Evolutionary conservation across 495 filamentous ascomycete genomes (phyloP).

Genomic region (Podospora didyma): DNA sequence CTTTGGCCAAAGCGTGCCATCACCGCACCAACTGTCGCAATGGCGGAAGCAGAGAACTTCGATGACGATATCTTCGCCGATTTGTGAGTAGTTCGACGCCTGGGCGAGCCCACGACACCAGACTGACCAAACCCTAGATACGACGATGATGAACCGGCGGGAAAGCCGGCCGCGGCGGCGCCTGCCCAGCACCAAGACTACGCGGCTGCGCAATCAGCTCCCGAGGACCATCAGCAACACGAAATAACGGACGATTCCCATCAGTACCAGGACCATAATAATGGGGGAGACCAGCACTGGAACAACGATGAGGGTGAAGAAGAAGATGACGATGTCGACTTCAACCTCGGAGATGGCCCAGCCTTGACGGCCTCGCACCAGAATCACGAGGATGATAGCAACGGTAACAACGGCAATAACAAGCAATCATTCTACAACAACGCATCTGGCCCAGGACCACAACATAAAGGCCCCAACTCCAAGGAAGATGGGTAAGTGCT

Average conservation of each 20-base stretch:
- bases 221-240: constrained; percentile 45
- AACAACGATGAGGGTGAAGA: constrained; percentile 56
- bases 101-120: neutral
- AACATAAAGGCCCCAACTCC: constrained; percentile 58
- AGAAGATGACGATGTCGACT: constrained; percentile 64
- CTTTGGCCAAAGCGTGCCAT: no score
- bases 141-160: constrained; percentile 69
- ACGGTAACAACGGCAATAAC: neutral
- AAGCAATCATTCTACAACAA: constrained; percentile 22
- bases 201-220: constrained; percentile 21
- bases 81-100: constrained; percentile 60
- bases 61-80: constrained; percentile 99
- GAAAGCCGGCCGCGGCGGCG: constrained; percentile 38
- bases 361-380: constrained; percentile 31
- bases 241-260: constrained; percentile 43
- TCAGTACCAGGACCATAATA: constrained; percentile 21
- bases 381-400: constrained; percentile 21
- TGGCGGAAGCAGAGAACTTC: constrained; percentile 85
- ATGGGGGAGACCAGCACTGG: constrained; percentile 45
- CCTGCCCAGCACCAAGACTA: constrained; percentile 26
- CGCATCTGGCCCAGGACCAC: constrained; percentile 16
- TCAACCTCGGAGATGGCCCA: constrained; percentile 47
- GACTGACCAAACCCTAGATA: constrained; percentile 55
- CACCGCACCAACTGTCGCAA: constrained; percentile 31
- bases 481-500: constrained; percentile 98